Conservation (phyloP, 257 asterid species). For the Salvia hispanica region DNA sequence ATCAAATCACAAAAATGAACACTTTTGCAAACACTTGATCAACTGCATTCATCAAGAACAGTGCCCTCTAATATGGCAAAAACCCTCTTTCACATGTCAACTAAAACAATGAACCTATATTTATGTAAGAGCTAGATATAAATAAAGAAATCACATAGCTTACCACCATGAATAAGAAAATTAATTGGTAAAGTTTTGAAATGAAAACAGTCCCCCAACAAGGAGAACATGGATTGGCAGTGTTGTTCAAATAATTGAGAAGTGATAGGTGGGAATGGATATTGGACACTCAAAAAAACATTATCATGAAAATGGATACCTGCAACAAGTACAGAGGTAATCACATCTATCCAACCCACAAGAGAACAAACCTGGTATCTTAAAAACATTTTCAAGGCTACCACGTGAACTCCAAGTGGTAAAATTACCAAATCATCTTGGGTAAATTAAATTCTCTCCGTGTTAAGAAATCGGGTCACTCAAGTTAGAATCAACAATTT, state of each 20-base stretch:
- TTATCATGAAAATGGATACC: conserved; percentile 36
- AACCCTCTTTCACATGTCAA: background rate
- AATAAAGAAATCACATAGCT: no score
- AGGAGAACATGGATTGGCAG: background rate
- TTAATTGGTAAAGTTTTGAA: background rate
- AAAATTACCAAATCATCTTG: no score
- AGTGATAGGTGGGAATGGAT: conserved; percentile 18
- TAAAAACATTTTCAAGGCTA: conserved; percentile 19
- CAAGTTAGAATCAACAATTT: no score
- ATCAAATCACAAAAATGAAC: conserved; percentile 14
- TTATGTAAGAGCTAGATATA: no score
- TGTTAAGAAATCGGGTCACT: no score
- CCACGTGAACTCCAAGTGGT: conserved; percentile 53
- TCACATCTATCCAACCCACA: conserved; percentile 46
- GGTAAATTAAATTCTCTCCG: background rate
- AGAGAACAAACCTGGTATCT: conserved; percentile 54
- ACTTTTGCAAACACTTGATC: conserved; percentile 5
- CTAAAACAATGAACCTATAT: background rate
- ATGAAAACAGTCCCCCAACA: no score
- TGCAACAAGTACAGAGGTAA: conserved; percentile 37
- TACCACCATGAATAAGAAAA: no score
- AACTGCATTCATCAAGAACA: conserved; percentile 4
- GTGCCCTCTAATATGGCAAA: background rate
- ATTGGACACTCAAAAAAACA: conserved; percentile 19
- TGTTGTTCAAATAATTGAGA: conserved; percentile 28